These are phyloP conservation scores for Symbiotaphrina buchneri DNA, from an alignment of 495 filamentous ascomycete species.

Conservation along the genomic window DNA sequence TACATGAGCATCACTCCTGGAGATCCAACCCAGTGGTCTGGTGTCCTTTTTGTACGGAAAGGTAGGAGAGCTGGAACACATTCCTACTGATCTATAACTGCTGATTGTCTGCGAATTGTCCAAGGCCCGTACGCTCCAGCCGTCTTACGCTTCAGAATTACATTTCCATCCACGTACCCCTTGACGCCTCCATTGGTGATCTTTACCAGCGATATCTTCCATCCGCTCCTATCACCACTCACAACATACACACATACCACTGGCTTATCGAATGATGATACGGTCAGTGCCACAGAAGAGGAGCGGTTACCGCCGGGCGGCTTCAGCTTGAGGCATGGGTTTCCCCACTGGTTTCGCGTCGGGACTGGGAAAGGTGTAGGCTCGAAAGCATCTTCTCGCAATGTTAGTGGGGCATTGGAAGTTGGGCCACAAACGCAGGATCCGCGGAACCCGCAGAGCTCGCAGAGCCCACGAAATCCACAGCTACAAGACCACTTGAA, in stretches of 20 bases:
- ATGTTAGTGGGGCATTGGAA: slow-evolving; percentile 12
- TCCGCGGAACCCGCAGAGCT: not conserved
- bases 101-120: not conserved
- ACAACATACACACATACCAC: slow-evolving; percentile 82
- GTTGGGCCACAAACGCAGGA: not conserved
- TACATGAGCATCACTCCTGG: slow-evolving; percentile 70
- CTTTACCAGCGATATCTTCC: slow-evolving; percentile 80
- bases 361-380: slow-evolving; percentile 13
- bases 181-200: slow-evolving; percentile 58
- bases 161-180: slow-evolving; percentile 68
- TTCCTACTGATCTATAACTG: not conserved
- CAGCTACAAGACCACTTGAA: no score
- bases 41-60: slow-evolving; percentile 76
- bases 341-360: slow-evolving; percentile 55
- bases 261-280: slow-evolving; percentile 40
- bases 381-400: slow-evolving; percentile 15
- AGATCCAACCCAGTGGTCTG: slow-evolving; percentile 61
- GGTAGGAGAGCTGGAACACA: slow-evolving; percentile 24
- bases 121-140: slow-evolving; percentile 73
- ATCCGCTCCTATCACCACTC: slow-evolving; percentile 74
- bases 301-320: slow-evolving; percentile 67
- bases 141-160: slow-evolving; percentile 73
- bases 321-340: slow-evolving; percentile 73
- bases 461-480: slow-evolving; percentile 3
- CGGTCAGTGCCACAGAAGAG: slow-evolving; percentile 58